phyloP scores from a whole-genome alignment of 495 filamentous ascomycete genomes.

The Penicillium silybi region DNA sequence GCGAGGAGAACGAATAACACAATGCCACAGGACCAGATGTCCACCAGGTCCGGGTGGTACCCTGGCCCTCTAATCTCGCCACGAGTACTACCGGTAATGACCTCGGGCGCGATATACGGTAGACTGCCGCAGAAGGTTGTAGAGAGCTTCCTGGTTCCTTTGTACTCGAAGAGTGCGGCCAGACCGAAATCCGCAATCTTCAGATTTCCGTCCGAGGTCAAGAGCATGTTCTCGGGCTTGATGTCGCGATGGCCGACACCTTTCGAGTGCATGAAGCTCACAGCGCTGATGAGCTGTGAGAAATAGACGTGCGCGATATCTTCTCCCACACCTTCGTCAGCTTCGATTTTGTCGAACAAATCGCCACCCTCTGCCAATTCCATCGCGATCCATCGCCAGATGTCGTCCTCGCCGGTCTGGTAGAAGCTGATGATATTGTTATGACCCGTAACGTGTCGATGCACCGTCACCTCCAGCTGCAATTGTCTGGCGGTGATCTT shows the following conservation, averaged over 20 bases:
- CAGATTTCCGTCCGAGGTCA: constrained; percentile 77
- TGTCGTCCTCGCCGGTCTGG: constrained; percentile 73
- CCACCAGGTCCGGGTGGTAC: constrained; percentile 78
- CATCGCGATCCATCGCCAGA: constrained; percentile 99
- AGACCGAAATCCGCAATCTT: constrained; percentile 98
- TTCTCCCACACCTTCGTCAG: constrained; percentile 85
- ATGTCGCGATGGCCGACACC: constrained; percentile 86
- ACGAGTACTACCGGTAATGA: constrained; percentile 53
- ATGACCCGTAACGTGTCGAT: constrained; percentile 82
- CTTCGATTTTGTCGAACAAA: constrained; percentile 98
- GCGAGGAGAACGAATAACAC: constrained; percentile 93
- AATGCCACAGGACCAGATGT: constrained; percentile 97
- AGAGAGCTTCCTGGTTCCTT: constrained; percentile 72
- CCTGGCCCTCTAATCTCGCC: constrained; percentile 53
- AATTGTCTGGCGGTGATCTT: constrained; percentile 86
- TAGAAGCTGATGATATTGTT: constrained; percentile 92
- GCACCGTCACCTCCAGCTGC: constrained; percentile 80
- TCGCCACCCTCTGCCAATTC: constrained; percentile 94
- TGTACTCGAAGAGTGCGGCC: constrained; percentile 87
- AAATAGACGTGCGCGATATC: constrained; percentile 97
- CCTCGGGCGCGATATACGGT: constrained; percentile 95
- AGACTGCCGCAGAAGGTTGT: constrained; percentile 92
- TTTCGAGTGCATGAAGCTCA: constrained; percentile 92
- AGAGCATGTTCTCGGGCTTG: constrained; percentile 85
- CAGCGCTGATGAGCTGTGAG: constrained; percentile 80